Percentiles rank a stretch among this genome's conserved stretches.
These are phyloP conservation scores for Leccinum ochraceum DNA, from an alignment of 768 basidiomycete genomes.

Conservation along the genomic window DNA sequence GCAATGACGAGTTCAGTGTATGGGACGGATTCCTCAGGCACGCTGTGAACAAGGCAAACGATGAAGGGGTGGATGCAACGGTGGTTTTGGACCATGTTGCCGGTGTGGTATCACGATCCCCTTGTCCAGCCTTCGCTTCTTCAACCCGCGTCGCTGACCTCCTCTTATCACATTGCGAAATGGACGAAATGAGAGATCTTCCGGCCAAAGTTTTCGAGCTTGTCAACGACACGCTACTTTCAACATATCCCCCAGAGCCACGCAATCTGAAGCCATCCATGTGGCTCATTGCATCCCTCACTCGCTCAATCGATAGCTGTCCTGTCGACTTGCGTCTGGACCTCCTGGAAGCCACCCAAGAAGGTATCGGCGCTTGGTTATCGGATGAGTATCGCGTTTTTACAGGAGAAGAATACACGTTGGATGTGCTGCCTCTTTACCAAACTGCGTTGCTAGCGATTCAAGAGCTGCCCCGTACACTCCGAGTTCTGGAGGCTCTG, in stretches of 20 bases:
- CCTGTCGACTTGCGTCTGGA: conserved; percentile 46
- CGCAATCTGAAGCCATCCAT: conserved; percentile 52
- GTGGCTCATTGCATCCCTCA: conserved; percentile 64
- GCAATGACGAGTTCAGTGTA: conserved; percentile 49
- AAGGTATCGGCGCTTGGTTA: conserved; percentile 62
- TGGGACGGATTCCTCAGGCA: conserved; percentile 64
- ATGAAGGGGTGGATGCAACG: conserved; percentile 55
- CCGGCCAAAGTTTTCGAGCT: conserved; percentile 59
- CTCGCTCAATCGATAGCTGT: conserved; percentile 54
- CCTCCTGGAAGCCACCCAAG: conserved; percentile 52
- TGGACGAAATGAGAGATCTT: conserved; percentile 50
- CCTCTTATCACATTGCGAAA: conserved; percentile 55
- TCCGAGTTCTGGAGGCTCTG: conserved; percentile 47
- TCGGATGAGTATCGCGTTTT: conserved; percentile 56
- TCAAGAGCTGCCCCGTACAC: conserved; percentile 43
- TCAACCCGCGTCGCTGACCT: conserved; percentile 61
- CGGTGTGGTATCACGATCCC: conserved; percentile 41
- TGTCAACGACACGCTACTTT: conserved; percentile 56
- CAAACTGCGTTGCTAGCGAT: conserved; percentile 56
- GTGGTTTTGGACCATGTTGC: conserved; percentile 60
- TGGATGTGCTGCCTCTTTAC: conserved; percentile 66
- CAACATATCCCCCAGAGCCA: conserved; percentile 67
- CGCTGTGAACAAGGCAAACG: conserved; percentile 56
- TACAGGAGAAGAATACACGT: conserved; percentile 52
- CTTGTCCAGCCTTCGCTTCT: conserved; percentile 41